Evolutionary conservation across 495 filamentous ascomycete genomes (phyloP), one percentile per base, ranked within the genome.

Genomic region (Penicillium paradoxum): DNA sequence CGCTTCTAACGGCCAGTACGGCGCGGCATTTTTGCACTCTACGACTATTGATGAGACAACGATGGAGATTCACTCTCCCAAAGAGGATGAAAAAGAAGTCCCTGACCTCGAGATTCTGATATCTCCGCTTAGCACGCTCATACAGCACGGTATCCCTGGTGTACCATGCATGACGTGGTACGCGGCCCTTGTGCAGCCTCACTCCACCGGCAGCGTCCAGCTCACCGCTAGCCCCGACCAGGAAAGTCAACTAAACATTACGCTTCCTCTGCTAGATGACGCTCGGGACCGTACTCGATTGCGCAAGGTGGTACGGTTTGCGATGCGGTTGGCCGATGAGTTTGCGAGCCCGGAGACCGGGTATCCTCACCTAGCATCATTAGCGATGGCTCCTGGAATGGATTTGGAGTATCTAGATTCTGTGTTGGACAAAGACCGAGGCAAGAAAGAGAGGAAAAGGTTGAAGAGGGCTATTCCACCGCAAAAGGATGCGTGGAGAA

Each of bases 141-240:
- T 45, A 8, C 25, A 45, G 17, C 43, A 45, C 11, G 43, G 43
- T 30, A 27, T 45, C 11, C 43, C 43, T 6, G 43, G 43, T 10
- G 43, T 45, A 0, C 43, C 43, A 6, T 45, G 43, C 11, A 32
- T 45, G 43, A 45, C 43, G 4, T 45, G 43, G 43, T 33, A 45
- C 2, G 43, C 43, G 29, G 43, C 43, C 10, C 43, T 45, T 33
- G 43, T 45, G 10, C 43, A 45, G 27, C 43, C 43, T 1, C 29
- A 19, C 18, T 21, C 43, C 1, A 45, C 17, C 0, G 43, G 43
- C 17, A 45, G 43, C 11, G 27, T 45, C 6, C 25, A 45, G 15
- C 43, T 45, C 27, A 33, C 27, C 7, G 25, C 42, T 21, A 18
- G 9, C n/a, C 21, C 29, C 33, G 43, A 45, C 10, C 24, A 3